Evolutionary conservation across 192 early-diverging fungal genomes (phyloP), one percentile per base, ranked within the genome.

Genomic region (Backusella liffmaniae): DNA sequence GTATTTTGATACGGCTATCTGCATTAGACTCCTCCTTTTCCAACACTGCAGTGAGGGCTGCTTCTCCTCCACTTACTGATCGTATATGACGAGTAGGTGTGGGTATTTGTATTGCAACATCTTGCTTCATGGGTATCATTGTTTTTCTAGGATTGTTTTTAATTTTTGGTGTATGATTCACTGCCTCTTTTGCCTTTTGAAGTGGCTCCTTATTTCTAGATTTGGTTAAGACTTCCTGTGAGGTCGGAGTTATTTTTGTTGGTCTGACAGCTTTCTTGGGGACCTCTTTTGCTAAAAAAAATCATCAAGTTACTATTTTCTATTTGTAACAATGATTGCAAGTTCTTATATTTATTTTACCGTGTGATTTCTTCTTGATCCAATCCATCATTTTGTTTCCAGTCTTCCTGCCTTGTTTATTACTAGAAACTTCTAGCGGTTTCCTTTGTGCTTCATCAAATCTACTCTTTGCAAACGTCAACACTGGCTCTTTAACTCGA

Each of bases 331-430:
- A 13, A 4, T 62, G 21, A 9, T 35, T 32, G 16, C n/a, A 68
- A 10, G n/a, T 34, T 68, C n/a, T 21, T 67, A 26, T 68, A 10
- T 66, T 39, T 72, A 23, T 39, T 15, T 39, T 73, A 73, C 72
- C 72, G 35, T 41, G 36, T 67, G 74, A 75, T 51, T 77, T 72
- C 68, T 85, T 82, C 30, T 85, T 83, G 35, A 90, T 83, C 88
- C 88, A 90, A 73, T 83, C 86, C 78, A 87, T 85, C 34, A 90
- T 81, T 4, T 88, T 87, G 62, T 83, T 81, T 0, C 87, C 88
- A 6, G 77, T 36, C 23, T 26, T 44, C 23, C 41, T 77, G 15
- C 32, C 21, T 29, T 62, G 56, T 13, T 62, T 62, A 59, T 12
- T 59, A 59, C 16, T 26, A 26, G 53, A 23, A 62, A 62, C 26